Evolutionary conservation across 257 asterid genomes (phyloP).

Genomic region (Scutellaria baicalensis): DNA sequence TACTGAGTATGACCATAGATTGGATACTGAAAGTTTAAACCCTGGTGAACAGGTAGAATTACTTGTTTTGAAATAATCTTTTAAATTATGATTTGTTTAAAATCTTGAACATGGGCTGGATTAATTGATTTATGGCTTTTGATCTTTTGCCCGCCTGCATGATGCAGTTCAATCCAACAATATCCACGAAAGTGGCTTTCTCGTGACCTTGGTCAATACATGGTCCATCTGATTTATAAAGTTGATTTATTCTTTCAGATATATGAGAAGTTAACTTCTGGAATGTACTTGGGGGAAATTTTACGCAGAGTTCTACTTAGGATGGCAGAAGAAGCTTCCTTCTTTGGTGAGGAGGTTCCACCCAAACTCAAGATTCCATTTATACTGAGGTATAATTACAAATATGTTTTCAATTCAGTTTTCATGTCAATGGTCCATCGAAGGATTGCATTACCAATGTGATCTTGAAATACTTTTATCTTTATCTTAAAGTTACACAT

Average conservation of each 20-base stretch:
- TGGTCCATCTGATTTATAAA: not conserved
- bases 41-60: conserved; percentile 72
- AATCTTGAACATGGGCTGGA: not conserved
- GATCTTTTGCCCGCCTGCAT: not conserved
- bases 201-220: not conserved
- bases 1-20: conserved; percentile 59
- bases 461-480: not conserved
- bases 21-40: conserved; percentile 77
- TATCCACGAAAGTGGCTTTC: not conserved
- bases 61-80: not conserved
- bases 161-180: not conserved
- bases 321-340: conserved; percentile 75
- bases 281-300: conserved; percentile 94
- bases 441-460: not conserved
- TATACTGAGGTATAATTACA: conserved; percentile 43
- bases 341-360: conserved; percentile 83
- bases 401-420: not conserved
- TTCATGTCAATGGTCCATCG: not conserved
- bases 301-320: conserved; percentile 61
- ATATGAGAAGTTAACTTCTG: conserved; percentile 78
- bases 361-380: conserved; percentile 52
- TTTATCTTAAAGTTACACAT: not conserved
- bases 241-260: conserved; percentile 35
- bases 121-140: not conserved
- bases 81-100: not conserved